A percentile compares a stretch with the other conserved stretches of the same genome.
Evolutionary conservation across 306 rosid genomes (phyloP).

Genomic region (Gynostemma pentaphyllum): DNA sequence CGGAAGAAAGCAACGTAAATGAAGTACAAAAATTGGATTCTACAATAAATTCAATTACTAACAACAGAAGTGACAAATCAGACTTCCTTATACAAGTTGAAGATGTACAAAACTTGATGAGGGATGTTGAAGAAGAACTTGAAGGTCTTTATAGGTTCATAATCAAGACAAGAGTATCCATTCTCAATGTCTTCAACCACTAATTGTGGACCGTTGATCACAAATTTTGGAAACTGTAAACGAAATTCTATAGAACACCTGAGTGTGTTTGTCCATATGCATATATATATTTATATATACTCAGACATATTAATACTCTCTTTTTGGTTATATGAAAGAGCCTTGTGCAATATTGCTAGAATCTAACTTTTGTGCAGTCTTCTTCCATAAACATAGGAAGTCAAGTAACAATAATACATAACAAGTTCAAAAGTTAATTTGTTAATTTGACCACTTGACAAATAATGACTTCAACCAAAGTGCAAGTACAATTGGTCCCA

Average conservation of each 20-base stretch:
- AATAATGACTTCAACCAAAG: too few relatives aligned
- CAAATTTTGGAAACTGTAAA: background rate
- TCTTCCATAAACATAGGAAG: background rate
- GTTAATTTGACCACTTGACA: too few relatives aligned
- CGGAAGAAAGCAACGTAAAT: background rate
- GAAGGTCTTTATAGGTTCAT: slow-evolving; percentile 14
- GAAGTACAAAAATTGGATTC: slow-evolving; percentile 11
- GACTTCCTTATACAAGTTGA: background rate
- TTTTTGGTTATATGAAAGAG: slow-evolving; percentile 1
- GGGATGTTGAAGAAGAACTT: slow-evolving; percentile 12
- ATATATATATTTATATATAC: background rate
- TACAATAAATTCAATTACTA: background rate
- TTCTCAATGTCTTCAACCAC: slow-evolving; percentile 27
- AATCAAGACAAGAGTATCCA: slow-evolving; percentile 18
- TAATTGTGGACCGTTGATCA: background rate
- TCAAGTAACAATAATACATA: background rate
- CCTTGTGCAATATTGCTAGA: background rate
- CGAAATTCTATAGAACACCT: background rate
- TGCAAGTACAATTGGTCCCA: too few relatives aligned
- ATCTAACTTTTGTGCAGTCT: background rate
- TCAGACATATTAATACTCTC: too few relatives aligned
- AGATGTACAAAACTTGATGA: slow-evolving; percentile 5
- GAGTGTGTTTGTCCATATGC: background rate
- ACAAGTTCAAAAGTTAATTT: too few relatives aligned
- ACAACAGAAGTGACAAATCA: background rate